Conservation (phyloP, 139 green algal species). For the Zygnema cylindricum region DNA sequence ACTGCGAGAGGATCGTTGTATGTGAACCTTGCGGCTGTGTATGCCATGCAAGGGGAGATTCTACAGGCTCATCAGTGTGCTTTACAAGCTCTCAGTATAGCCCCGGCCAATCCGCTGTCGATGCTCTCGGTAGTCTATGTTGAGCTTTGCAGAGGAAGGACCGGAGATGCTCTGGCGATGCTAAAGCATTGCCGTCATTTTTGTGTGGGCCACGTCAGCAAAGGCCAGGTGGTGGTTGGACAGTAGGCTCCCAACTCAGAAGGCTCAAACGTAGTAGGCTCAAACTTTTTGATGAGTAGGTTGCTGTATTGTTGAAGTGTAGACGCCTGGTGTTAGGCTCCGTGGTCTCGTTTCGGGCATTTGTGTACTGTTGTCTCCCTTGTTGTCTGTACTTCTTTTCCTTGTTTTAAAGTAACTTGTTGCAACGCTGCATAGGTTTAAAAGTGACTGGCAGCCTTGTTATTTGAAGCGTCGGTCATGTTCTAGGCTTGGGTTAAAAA, state of each 20-base stretch:
- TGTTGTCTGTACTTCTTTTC: background rate
- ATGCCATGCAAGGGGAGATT: slow-evolving; percentile 49
- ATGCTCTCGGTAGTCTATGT: slow-evolving; percentile 51
- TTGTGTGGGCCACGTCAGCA: background rate
- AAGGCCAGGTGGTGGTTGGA: background rate
- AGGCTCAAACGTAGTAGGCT: too few relatives aligned
- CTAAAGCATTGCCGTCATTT: slow-evolving; percentile 48
- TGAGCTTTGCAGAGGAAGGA: slow-evolving; percentile 37
- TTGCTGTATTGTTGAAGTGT: too few relatives aligned
- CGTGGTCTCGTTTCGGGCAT: too few relatives aligned
- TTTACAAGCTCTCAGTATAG: slow-evolving; percentile 37
- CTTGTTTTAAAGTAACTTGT: background rate
- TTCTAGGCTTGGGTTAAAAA: too few relatives aligned
- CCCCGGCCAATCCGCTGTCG: slow-evolving; percentile 27
- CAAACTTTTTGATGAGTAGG: too few relatives aligned
- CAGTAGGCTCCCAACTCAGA: too few relatives aligned
- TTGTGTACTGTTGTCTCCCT: too few relatives aligned
- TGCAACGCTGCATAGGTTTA: too few relatives aligned
- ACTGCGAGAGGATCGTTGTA: slow-evolving; percentile 28
- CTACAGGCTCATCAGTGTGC: slow-evolving; percentile 53
- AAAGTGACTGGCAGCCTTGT: too few relatives aligned
- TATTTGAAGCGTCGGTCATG: too few relatives aligned
- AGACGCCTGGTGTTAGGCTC: too few relatives aligned
- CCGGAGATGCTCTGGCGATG: slow-evolving; percentile 45
- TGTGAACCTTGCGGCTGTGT: slow-evolving; percentile 54